phyloP scores from a whole-genome alignment of 2,329 filamentous ascomycete genomes.

The Trichoderma koningii region DNA sequence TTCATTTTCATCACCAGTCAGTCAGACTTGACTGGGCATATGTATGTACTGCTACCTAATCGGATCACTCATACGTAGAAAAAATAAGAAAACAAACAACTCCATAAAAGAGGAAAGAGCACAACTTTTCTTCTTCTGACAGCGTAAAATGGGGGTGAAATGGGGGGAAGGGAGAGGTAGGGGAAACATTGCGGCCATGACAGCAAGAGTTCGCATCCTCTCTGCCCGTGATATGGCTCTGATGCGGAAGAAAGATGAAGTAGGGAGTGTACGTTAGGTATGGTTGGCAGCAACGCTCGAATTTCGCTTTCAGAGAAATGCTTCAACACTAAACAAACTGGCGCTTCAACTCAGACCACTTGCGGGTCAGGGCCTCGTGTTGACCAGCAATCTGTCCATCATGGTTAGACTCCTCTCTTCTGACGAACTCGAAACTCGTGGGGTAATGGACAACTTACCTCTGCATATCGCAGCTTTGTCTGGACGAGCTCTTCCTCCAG shows the following conservation, averaged over 20 bases:
- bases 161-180: neutral
- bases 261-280: constrained; percentile 12
- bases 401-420: neutral
- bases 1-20: constrained; percentile 25
- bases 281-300: neutral
- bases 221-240: constrained; percentile 8
- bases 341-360: constrained; percentile 72
- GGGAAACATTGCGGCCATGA: neutral
- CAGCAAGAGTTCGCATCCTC: neutral
- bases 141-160: neutral
- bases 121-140: constrained; percentile 14
- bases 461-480: constrained; percentile 92
- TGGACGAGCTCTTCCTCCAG: constrained; percentile 90
- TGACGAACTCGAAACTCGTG: neutral
- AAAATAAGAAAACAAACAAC: neutral
- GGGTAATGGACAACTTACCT: constrained; percentile 62
- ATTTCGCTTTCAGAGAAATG: neutral
- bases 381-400: constrained; percentile 64
- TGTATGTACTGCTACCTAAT: constrained; percentile 16
- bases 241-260: constrained; percentile 12
- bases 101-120: constrained; percentile 11
- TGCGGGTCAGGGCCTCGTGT: constrained; percentile 72
- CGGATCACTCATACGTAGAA: constrained; percentile 3
- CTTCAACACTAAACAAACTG: constrained; percentile 50
- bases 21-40: constrained; percentile 1